A percentile compares a stretch with the other conserved stretches of the same genome.
Evolutionary conservation across 306 rosid genomes (phyloP).

Genomic region (Vigna mungo): DNA sequence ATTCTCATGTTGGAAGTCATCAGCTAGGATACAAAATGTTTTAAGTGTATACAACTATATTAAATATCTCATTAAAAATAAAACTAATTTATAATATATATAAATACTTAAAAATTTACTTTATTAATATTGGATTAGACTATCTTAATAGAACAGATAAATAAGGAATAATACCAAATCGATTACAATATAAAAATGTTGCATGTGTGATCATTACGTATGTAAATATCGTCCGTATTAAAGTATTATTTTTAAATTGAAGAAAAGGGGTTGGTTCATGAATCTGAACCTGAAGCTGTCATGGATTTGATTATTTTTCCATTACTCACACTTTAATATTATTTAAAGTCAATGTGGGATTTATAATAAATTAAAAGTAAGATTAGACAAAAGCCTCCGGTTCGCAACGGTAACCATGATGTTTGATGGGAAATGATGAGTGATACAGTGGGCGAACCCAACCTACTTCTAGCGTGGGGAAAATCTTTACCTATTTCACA

Average conservation of each 20-base stretch:
- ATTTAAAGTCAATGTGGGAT: not conserved
- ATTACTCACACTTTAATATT: not conserved
- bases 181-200: not conserved
- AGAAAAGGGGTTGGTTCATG: constrained; percentile 2
- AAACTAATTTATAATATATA: no score
- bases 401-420: not conserved
- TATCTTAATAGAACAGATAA: no score
- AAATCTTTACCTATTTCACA: not conserved
- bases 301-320: constrained; percentile 1
- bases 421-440: not conserved
- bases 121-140: no score
- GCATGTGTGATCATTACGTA: not conserved
- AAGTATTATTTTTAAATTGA: not conserved
- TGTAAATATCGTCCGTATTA: not conserved
- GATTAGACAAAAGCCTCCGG: not conserved
- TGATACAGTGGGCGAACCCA: not conserved
- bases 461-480: not conserved
- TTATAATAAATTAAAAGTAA: not conserved
- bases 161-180: not conserved
- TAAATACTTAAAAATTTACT: no score
- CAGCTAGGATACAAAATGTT: no score
- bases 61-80: no score
- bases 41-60: no score
- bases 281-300: constrained; percentile 8
- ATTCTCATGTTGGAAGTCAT: no score